These are phyloP conservation scores for Alternaria rosae DNA, from an alignment of 2,329 filamentous ascomycete genomes.

Conservation along the genomic window DNA sequence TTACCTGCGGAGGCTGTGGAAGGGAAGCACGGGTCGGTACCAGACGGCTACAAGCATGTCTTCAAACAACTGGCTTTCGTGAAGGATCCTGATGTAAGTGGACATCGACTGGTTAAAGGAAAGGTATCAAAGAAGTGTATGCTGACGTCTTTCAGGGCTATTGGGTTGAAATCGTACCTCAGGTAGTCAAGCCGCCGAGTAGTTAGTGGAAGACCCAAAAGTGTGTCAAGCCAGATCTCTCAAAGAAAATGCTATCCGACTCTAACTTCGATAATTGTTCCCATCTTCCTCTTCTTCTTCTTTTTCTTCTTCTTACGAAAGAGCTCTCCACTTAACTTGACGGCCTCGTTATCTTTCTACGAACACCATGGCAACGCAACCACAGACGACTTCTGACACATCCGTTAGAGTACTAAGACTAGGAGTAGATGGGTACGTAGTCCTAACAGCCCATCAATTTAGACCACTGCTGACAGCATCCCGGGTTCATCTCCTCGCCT, in stretches of 20 bases:
- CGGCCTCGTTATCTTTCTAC: background rate
- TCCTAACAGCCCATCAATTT: background rate
- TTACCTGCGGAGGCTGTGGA: slow-evolving; percentile 26
- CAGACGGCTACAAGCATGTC: slow-evolving; percentile 38
- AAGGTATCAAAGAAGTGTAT: background rate
- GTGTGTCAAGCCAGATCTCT: background rate
- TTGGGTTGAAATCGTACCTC: slow-evolving; percentile 41
- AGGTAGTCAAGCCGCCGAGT: slow-evolving; percentile 18
- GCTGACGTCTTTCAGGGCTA: slow-evolving; percentile 34
- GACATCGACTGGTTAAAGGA: background rate
- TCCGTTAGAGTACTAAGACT: background rate
- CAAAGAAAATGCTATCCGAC: background rate
- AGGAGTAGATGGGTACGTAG: background rate
- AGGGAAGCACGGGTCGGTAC: slow-evolving; percentile 26
- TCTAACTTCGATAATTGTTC: background rate
- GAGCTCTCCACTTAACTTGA: background rate
- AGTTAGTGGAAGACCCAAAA: background rate
- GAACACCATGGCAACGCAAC: background rate
- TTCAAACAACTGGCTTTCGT: slow-evolving; percentile 46
- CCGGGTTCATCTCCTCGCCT: background rate
- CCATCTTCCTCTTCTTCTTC: background rate
- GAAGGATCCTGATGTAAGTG: slow-evolving; percentile 45
- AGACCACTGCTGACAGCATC: background rate
- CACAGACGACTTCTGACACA: background rate
- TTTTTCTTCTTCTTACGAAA: background rate